A percentile compares a stretch with the other conserved stretches of the same genome.
These are phyloP conservation scores for Alternaria longipes DNA, from an alignment of 2,329 filamentous ascomycete species.

Conservation along the genomic window DNA sequence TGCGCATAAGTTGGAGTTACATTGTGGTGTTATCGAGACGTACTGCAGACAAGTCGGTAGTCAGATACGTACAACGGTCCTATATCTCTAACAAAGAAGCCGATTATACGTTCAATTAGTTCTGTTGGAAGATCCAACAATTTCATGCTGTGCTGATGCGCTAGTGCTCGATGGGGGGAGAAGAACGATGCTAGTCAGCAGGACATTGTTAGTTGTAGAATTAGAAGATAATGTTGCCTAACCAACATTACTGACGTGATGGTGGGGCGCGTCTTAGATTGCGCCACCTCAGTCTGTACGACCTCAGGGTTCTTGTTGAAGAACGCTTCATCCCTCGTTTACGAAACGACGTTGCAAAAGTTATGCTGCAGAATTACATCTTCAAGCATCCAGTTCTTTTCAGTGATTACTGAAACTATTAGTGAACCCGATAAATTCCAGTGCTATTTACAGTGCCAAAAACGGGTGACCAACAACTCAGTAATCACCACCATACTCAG, in stretches of 20 bases:
- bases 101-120: not conserved
- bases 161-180: not conserved
- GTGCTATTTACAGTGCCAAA: not conserved
- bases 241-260: not conserved
- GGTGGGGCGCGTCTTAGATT: not conserved
- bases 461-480: not conserved
- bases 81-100: not conserved
- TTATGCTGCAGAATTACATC: too few species aligned
- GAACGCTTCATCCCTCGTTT: not conserved
- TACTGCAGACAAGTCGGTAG: conserved; percentile 11
- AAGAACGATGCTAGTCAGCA: not conserved
- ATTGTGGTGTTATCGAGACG: not conserved
- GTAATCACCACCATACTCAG: not conserved
- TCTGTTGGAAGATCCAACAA: conserved; percentile 1
- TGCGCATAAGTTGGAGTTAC: not conserved
- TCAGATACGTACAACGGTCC: conserved; percentile 2
- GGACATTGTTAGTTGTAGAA: not conserved
- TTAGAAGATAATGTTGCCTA: not conserved
- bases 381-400: not conserved
- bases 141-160: not conserved
- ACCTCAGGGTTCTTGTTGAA: not conserved
- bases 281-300: not conserved
- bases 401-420: not conserved
- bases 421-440: not conserved
- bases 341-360: too few species aligned